Base-by-base conservation (phyloP, 352 stramenopile species). In the Globisporangium abappressorium region DNA sequence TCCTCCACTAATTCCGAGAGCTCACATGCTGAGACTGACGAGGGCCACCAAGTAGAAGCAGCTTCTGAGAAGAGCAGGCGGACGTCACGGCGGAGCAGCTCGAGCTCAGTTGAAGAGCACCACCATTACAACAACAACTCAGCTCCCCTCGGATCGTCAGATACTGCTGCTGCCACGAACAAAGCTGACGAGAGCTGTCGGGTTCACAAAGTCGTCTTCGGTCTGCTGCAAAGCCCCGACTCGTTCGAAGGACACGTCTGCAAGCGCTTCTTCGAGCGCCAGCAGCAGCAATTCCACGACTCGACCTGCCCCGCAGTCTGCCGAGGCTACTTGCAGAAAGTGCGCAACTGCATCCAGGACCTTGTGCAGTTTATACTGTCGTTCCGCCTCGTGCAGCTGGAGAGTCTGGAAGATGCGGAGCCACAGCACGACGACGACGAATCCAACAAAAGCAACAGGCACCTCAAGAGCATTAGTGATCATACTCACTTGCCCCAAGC, bases 341-440 rank as follows among this genome's bases (percentile, higher is more conserved):
- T 76, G 20, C 74, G 77, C 22, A 74, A 80, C 51, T 74, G 68
- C 26, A 72, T 81, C 53, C 59, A 63, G 26, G 70, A 81, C 47
- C 33, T 84, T 9, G 66, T 73, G 24, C 57, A 72, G 51, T 84
- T 82, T 57, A 70, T 84, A 11, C n/a, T 77, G 9, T 59, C 70
- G 24, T 81, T 78, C 63, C 70, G 77, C 2, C 41, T 71, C 3
- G 36, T 7, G 22, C 66, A 77, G 30, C 57, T 79, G 0, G 3
- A 57, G 24, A 56, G 56, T 30, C 3, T 61, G 18, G 26, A n/a
- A 41, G 56, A 61, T 20, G 33, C 33, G 34, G 34, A 61, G 30
- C n/a, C 56, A n/a, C 18, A 41, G 33, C 12, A 36, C 5, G 30
- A 18, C 7, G 28, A 60, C 12, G 28, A 41, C 33, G 22, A 28